Conservation (phyloP, 2,329 filamentous ascomycete genomes). For the Venturia oleaginea region DNA sequence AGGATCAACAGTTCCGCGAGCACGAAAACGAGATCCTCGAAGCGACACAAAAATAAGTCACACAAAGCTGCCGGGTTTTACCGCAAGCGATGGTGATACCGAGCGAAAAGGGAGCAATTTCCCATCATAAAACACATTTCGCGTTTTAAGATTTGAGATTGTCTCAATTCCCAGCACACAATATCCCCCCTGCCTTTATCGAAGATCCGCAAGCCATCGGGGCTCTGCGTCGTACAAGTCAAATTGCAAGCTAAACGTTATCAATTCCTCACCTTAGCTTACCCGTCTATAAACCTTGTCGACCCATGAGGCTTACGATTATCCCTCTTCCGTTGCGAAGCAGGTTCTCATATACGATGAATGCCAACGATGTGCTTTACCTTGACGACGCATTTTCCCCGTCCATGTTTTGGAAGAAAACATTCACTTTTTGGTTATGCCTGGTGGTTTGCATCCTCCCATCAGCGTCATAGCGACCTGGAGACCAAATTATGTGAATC, state of each 20-base stretch:
- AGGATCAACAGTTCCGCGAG: neutral
- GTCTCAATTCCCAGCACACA: neutral
- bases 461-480: slow-evolving; percentile 1
- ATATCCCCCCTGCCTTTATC: neutral
- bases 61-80: neutral
- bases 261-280: neutral
- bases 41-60: neutral
- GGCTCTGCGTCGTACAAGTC: neutral
- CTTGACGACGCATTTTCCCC: neutral
- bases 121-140: neutral
- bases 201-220: neutral
- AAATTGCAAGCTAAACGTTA: neutral
- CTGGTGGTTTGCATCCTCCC: slow-evolving; percentile 5
- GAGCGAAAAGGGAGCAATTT: neutral
- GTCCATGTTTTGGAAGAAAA: neutral
- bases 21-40: neutral
- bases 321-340: neutral
- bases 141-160: neutral
- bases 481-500: slow-evolving; percentile 1
- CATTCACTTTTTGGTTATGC: neutral
- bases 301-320: neutral
- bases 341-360: neutral
- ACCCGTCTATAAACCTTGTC: neutral
- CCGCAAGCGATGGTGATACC: neutral
- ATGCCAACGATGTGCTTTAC: neutral